Evolutionary conservation across 495 filamentous ascomycete genomes (phyloP), one percentile per base, ranked within the genome.

Genomic region (Aspergillus incahuasiensis): DNA sequence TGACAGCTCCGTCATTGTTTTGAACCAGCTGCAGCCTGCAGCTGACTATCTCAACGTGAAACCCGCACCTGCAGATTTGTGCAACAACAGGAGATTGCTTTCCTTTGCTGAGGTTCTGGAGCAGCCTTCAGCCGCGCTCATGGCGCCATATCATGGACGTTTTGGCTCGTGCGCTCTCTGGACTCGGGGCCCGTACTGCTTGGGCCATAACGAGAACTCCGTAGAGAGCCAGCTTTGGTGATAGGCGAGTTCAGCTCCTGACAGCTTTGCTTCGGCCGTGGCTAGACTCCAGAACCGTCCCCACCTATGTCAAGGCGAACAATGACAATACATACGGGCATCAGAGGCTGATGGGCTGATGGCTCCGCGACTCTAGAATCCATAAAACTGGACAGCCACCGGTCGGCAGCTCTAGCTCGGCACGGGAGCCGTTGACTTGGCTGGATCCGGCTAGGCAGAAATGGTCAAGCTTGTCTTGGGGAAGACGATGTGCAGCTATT

Each of bases 1-100:
- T 35, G 8, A 3, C 6, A 15, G 5, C 28, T 9, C 32, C 32
- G 9, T 11, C 6, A 7, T 12, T 35, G 6, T 9, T 18, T 13
- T n/a, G 3, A 8, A 30, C 8, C 22, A 46, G 6, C 20, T 49
- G 30, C 48, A 49, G 22, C 47, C 13, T 39, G 21, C 30, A 24
- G 48, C 24, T 25, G 16, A 30, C 16, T 19, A 49, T 38, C 32
- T 2, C 7, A 1, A 38, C 32, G 34, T 40, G 34, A 38, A 50
- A 49, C 24, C 21, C 30, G 30, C 18, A 38, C 48, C 34, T 50
- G 48, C 48, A 50, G 48, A n/a, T 25, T 8, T 50, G 32, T 50
- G 20, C 48, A 40, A 50, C 48, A 2, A 15, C 32, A 11, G 32
- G 32, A 35, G 32, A 35, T 35, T 35, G 32, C 32, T 7, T 35